These are phyloP conservation scores for Uronychia setigera DNA, from an alignment of 73 alveolate species.

Conservation along the genomic window DNA sequence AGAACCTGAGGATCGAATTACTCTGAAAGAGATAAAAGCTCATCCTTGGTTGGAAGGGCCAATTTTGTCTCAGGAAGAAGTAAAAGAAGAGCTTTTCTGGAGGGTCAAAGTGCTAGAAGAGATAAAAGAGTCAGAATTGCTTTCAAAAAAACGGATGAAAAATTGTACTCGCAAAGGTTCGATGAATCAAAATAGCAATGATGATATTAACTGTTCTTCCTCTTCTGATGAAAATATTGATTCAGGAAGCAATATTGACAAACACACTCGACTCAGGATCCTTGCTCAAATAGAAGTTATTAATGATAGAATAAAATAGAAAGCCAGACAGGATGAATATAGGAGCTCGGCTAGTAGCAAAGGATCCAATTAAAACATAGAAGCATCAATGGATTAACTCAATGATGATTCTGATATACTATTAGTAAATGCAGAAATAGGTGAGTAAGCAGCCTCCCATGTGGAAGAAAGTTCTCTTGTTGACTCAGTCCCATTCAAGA, in stretches of 20 bases:
- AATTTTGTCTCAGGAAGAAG: conserved; percentile 21
- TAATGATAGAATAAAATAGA: not conserved
- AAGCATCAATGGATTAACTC: no score
- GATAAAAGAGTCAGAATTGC: not conserved
- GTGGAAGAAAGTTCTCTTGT: no score
- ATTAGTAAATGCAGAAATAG: no score
- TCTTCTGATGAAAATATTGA: not conserved
- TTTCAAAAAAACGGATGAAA: not conserved
- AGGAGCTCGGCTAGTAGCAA: no score
- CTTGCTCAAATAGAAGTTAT: not conserved
- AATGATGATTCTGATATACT: no score
- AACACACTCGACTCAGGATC: not conserved
- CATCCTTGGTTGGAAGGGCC: conserved; percentile 59
- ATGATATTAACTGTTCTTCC: not conserved
- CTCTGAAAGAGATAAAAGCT: conserved; percentile 34
- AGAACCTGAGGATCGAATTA: conserved; percentile 28
- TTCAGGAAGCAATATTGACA: not conserved
- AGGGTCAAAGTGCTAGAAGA: not conserved
- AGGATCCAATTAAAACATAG: no score
- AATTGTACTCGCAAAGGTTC: no score
- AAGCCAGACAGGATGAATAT: not conserved
- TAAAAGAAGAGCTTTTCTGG: conserved; percentile 13
- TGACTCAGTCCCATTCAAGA: not conserved
- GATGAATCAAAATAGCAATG: no score
- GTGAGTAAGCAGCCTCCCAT: no score